A percentile compares a stretch with the other conserved stretches of the same genome.
Conservation (phyloP, 176 grass and related monocot genomes). For the Zoysia pacifica region DNA sequence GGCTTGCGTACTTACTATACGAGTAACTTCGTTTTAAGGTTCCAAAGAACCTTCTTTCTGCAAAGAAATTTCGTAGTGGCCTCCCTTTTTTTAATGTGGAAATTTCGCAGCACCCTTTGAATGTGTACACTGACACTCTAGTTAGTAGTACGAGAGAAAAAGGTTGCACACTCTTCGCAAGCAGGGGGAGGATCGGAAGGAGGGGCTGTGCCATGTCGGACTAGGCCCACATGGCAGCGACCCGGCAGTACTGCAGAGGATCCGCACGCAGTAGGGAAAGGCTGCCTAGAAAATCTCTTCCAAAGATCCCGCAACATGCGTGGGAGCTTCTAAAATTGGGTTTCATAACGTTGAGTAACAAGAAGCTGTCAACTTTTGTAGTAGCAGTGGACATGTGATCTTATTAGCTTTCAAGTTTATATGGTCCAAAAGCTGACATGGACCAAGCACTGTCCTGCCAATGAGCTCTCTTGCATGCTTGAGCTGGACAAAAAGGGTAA, state of each 20-base stretch:
- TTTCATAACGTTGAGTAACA: no score
- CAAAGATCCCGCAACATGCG: no score
- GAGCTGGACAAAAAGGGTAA: constrained; percentile 18
- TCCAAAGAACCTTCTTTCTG: neutral
- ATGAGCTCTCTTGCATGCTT: neutral
- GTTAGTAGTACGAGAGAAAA: no score
- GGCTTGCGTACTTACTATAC: neutral
- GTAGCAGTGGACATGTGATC: neutral
- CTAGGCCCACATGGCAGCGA: no score
- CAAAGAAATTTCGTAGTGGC: neutral
- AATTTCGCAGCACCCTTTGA: neutral
- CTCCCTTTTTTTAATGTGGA: neutral
- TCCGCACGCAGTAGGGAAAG: no score
- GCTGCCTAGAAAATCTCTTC: no score
- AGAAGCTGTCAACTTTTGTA: neutral
- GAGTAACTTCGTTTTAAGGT: neutral
- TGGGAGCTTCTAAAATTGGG: no score
- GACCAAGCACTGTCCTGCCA: neutral
- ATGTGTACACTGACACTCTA: neutral
- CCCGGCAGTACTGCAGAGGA: no score
- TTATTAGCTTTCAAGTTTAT: neutral
- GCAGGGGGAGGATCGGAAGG: no score
- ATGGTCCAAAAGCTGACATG: neutral
- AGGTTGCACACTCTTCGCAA: no score
- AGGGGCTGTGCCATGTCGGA: no score